phyloP scores from a whole-genome alignment of 176 grass and related monocot species.

The maize (Zea mays) region DNA sequence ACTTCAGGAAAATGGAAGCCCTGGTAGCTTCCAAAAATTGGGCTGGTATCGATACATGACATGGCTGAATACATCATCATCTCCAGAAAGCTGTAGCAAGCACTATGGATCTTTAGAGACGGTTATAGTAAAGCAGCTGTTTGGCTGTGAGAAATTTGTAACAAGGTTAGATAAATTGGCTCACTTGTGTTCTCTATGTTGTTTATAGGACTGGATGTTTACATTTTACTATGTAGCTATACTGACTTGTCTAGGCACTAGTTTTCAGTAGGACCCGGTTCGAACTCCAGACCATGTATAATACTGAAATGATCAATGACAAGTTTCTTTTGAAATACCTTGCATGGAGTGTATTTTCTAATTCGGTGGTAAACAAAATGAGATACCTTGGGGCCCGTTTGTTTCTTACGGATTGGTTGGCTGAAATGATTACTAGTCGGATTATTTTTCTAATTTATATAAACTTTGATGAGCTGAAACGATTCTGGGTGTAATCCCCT shows the following conservation, averaged over 20 bases:
- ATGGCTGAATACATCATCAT: not conserved
- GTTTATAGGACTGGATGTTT: slow-evolving; percentile 28
- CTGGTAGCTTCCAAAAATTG: slow-evolving; percentile 96
- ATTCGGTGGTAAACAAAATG: slow-evolving; percentile 1
- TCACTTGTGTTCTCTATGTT: slow-evolving; percentile 29
- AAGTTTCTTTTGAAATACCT: slow-evolving; percentile 22
- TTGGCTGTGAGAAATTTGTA: slow-evolving; percentile 14
- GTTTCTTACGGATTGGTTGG: too few relatives aligned
- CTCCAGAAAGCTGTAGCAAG: slow-evolving; percentile 15
- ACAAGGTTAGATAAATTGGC: slow-evolving; percentile 11
- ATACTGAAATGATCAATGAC: slow-evolving; percentile 15
- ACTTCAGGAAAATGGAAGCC: slow-evolving; percentile 93
- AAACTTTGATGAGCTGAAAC: too few relatives aligned
- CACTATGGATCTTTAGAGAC: slow-evolving; percentile 18
- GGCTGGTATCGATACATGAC: slow-evolving; percentile 81
- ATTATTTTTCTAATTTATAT: too few relatives aligned
- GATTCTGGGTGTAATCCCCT: too few relatives aligned
- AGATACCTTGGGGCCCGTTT: not conserved
- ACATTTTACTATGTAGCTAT: not conserved
- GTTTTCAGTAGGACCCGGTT: not conserved
- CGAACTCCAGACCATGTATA: slow-evolving; percentile 25
- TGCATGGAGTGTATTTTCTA: not conserved
- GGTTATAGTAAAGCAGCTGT: slow-evolving; percentile 21
- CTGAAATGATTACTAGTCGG: too few relatives aligned
- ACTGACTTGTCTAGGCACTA: slow-evolving; percentile 18